A percentile compares a stretch with the other conserved stretches of the same genome.
phyloP scores from a whole-genome alignment of 2,329 filamentous ascomycete genomes.

The Pseudopithomyces maydicus region DNA sequence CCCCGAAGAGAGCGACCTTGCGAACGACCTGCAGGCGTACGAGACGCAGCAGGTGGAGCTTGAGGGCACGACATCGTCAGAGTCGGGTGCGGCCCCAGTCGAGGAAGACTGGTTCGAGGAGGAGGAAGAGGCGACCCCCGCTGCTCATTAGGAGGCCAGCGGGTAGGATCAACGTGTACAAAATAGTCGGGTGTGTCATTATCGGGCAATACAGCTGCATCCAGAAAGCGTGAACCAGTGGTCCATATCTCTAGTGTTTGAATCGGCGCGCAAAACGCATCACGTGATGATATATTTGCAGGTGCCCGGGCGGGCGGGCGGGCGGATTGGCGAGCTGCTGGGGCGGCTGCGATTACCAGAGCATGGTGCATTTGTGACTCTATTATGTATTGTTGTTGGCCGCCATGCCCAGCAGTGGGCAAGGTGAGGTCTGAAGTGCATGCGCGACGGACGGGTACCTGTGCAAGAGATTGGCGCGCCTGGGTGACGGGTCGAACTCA shows the following conservation, averaged over 20 bases:
- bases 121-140: slow-evolving; percentile 61
- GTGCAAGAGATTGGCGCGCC: too few species aligned
- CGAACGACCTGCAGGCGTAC: slow-evolving; percentile 90
- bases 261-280: slow-evolving; percentile 4
- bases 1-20: slow-evolving; percentile 92
- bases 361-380: too few species aligned
- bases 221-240: not conserved
- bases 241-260: not conserved
- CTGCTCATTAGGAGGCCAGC: slow-evolving; percentile 39
- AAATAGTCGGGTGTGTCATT: slow-evolving; percentile 44
- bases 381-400: too few species aligned
- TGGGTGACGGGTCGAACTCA: too few species aligned
- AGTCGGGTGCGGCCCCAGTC: slow-evolving; percentile 63
- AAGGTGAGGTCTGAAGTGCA: too few species aligned
- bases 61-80: slow-evolving; percentile 75
- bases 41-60: slow-evolving; percentile 93
- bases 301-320: too few species aligned
- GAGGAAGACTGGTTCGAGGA: slow-evolving; percentile 84
- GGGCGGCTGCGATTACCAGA: too few species aligned
- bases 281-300: slow-evolving; percentile 23
- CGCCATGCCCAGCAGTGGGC: too few species aligned
- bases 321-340: too few species aligned
- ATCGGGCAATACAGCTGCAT: slow-evolving; percentile 31
- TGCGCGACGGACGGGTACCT: too few species aligned
- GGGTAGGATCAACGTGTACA: slow-evolving; percentile 32